A percentile compares a stretch with the other conserved stretches of the same genome.
Conservation (phyloP, 306 rosid genomes). For the Cucurbita pepo region DNA sequence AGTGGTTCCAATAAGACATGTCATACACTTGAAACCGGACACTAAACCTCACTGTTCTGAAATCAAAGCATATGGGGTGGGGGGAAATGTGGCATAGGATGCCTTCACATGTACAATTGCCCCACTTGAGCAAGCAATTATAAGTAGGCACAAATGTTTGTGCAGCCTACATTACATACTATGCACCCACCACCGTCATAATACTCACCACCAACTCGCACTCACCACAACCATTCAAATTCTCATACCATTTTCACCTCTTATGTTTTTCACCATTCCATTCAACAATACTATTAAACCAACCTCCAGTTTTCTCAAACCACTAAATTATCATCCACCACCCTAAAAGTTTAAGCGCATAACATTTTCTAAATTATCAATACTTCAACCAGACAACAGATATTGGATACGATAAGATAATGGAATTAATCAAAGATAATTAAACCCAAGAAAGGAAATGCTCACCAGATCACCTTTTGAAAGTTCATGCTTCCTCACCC, state of each 20-base stretch:
- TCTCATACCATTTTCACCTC: not conserved
- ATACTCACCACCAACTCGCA: not conserved
- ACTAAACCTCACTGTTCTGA: not conserved
- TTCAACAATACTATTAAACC: not conserved
- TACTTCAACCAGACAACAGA: not conserved
- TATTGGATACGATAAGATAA: not conserved
- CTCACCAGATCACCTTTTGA: conserved; percentile 19
- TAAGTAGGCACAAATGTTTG: not conserved
- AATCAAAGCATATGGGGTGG: not conserved
- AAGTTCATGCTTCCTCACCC: conserved; percentile 45
- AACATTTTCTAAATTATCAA: too few relatives aligned
- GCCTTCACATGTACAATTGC: not conserved
- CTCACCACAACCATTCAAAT: not conserved
- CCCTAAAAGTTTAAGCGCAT: too few relatives aligned
- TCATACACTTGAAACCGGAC: not conserved
- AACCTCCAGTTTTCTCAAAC: not conserved
- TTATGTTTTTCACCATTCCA: too few relatives aligned
- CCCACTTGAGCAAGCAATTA: not conserved
- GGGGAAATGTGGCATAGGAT: not conserved
- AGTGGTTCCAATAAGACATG: not conserved
- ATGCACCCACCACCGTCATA: not conserved
- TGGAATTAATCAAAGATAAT: not conserved
- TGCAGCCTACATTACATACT: not conserved
- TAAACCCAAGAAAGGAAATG: not conserved
- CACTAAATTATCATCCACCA: too few relatives aligned